Percentiles rank a stretch among this genome's conserved stretches.
phyloP scores from a whole-genome alignment of 2,329 filamentous ascomycete genomes.

The Orbilia brochopaga region DNA sequence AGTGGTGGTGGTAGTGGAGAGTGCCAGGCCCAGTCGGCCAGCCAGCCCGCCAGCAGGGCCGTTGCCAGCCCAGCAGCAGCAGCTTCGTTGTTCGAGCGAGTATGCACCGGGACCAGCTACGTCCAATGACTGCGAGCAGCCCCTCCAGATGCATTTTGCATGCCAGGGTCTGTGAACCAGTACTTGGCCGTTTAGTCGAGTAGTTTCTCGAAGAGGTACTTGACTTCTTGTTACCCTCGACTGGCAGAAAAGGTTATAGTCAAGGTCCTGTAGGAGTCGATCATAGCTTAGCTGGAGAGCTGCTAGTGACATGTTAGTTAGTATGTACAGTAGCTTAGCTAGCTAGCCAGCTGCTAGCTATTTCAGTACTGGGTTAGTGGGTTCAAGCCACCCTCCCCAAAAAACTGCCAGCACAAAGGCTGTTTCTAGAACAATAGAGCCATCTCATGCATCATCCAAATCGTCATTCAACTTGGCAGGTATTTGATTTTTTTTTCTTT shows the following conservation, averaged over 20 bases:
- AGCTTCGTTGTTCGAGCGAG: slow-evolving; percentile 1
- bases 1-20: too few relatives aligned
- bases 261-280: neutral
- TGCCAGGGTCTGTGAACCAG: slow-evolving; percentile 3
- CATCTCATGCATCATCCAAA: neutral
- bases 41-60: neutral
- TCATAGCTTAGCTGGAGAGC: neutral
- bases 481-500: neutral
- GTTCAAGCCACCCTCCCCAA: neutral
- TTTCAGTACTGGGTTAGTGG: neutral
- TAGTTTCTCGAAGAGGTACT: neutral
- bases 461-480: neutral
- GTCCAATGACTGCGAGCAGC: neutral
- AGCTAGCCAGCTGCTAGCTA: neutral
- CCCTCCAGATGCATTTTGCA: slow-evolving; percentile 1
- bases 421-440: slow-evolving; percentile 10
- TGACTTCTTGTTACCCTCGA: slow-evolving; percentile 1
- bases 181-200: neutral
- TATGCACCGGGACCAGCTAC: slow-evolving; percentile 2
- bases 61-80: neutral
- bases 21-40: too few relatives aligned
- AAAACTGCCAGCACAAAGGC: slow-evolving; percentile 9
- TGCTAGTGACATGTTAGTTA: too few relatives aligned
- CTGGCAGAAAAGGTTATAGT: neutral
- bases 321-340: neutral